A percentile compares a stretch with the other conserved stretches of the same genome.
Evolutionary conservation across 129 eudicot species (phyloP).

Genomic region (Cynara cardunculus): DNA sequence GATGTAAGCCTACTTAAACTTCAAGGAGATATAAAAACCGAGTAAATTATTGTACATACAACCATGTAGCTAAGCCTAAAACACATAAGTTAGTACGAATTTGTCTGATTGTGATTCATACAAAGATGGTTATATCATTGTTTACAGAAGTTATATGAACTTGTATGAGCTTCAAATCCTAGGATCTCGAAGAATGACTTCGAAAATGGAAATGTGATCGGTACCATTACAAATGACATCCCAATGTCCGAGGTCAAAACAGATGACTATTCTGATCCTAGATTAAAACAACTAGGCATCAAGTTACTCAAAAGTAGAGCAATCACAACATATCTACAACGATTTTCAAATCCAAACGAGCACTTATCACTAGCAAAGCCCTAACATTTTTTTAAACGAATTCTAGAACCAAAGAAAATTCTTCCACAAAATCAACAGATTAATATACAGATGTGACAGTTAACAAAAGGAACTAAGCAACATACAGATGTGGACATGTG

Average conservation of each 20-base stretch:
- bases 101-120: not conserved
- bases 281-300: not conserved
- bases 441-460: not conserved
- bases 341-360: not conserved
- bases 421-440: not conserved
- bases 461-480: not conserved
- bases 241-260: not conserved
- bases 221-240: not conserved
- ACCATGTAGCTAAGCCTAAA: not conserved
- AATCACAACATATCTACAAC: not conserved
- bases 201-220: not conserved
- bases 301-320: not conserved
- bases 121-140: not conserved
- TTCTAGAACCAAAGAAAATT: not conserved
- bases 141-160: not conserved
- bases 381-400: not conserved
- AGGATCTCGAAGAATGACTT: not conserved
- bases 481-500: not conserved
- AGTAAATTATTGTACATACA: not conserved
- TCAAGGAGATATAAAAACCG: no score
- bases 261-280: not conserved
- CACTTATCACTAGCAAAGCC: conserved; percentile 16
- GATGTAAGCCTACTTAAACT: no score
- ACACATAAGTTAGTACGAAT: not conserved
- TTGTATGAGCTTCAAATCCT: not conserved